These are phyloP conservation scores for Amphibolis antarctica DNA, from an alignment of 106 monocot genomes.

Conservation along the genomic window DNA sequence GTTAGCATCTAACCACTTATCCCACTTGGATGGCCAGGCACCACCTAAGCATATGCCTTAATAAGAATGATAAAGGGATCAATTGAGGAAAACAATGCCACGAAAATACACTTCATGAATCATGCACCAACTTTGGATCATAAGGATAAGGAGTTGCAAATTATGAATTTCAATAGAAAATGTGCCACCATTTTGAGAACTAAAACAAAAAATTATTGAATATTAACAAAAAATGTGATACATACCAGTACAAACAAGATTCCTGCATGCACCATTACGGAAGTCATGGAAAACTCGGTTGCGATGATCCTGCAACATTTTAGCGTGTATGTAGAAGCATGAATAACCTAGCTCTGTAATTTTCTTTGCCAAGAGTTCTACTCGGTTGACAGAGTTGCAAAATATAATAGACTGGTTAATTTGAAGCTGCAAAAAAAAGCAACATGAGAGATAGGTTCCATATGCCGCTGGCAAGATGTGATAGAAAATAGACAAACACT, in stretches of 20 bases:
- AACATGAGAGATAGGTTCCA: background rate
- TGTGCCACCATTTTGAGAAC: no score
- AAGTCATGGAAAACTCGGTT: slow-evolving; percentile 99
- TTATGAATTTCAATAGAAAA: no score
- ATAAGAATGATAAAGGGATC: no score
- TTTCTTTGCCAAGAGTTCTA: slow-evolving; percentile 89
- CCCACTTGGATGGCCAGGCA: no score
- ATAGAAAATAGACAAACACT: slow-evolving; percentile 1
- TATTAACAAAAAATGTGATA: background rate
- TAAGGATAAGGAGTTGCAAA: no score
- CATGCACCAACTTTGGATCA: no score
- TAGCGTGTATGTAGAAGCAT: slow-evolving; percentile 95
- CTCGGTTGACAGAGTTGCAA: slow-evolving; percentile 95
- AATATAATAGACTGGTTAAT: slow-evolving; percentile 98
- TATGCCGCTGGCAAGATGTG: background rate
- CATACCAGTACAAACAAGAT: slow-evolving; percentile 94
- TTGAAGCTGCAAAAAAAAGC: slow-evolving; percentile 42
- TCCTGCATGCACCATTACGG: slow-evolving; percentile 94
- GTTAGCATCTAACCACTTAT: no score
- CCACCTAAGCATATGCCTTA: no score
- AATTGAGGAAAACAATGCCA: no score
- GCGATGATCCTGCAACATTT: slow-evolving; percentile 92
- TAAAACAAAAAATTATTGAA: background rate
- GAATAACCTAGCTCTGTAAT: slow-evolving; percentile 97
- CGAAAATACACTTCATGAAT: no score